Percentiles rank a stretch among this genome's conserved stretches.
Evolutionary conservation across 2,329 filamentous ascomycete species (phyloP).

Genomic region (Scedosporium boydii): DNA sequence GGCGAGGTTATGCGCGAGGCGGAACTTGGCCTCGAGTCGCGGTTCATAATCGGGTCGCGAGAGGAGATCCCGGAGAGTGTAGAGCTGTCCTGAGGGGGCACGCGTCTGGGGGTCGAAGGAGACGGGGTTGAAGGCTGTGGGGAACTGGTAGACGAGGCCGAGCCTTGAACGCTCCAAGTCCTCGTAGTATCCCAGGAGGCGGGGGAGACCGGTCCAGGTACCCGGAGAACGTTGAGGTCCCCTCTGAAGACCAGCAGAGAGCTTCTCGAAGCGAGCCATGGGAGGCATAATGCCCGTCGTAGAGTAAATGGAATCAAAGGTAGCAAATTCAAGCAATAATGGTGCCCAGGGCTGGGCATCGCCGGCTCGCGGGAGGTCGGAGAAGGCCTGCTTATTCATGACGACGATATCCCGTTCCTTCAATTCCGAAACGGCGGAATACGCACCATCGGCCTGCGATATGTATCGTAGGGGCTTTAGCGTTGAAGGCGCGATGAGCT

Average conservation of each 20-base stretch:
- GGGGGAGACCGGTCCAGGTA: conserved; percentile 53
- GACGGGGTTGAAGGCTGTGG: conserved; percentile 51
- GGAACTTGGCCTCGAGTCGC: conserved; percentile 65
- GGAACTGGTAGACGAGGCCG: conserved; percentile 67
- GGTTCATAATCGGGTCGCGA: conserved; percentile 46
- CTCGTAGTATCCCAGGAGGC: conserved; percentile 62
- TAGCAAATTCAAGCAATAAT: conserved; percentile 62
- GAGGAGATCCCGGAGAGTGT: conserved; percentile 45
- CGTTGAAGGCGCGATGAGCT: conserved; percentile 45
- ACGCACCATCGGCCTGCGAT: conserved; percentile 22
- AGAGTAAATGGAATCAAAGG: conserved; percentile 53
- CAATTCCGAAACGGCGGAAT: neutral
- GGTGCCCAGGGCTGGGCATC: conserved; percentile 19
- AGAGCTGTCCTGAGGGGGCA: conserved; percentile 39
- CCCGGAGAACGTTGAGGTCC: conserved; percentile 40
- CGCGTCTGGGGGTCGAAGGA: conserved; percentile 42
- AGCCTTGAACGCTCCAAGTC: conserved; percentile 61
- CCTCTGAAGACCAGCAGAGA: conserved; percentile 48
- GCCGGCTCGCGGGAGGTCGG: conserved; percentile 1
- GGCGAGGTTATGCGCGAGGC: conserved; percentile 61
- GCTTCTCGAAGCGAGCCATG: conserved; percentile 55
- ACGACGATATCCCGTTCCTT: conserved; percentile 20
- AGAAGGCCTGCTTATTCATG: conserved; percentile 33
- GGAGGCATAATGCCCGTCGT: conserved; percentile 54
- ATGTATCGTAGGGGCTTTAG: conserved; percentile 38